Evolutionary conservation across 176 grass and related monocot species (phyloP), one percentile per base, ranked within the genome.

Genomic region (Guadua angustifolia): DNA sequence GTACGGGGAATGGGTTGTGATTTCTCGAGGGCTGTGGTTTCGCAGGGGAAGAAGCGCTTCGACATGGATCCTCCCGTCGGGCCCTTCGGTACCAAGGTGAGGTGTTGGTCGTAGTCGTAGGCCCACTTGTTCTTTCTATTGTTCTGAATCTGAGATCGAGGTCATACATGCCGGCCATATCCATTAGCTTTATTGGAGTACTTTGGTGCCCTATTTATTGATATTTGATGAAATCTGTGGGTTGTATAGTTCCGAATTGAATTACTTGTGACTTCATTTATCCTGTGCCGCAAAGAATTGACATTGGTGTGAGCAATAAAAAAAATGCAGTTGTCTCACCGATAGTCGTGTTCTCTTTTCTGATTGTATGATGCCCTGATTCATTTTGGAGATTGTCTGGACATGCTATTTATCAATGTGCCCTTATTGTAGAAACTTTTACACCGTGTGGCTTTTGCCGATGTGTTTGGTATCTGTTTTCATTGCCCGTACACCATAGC

Each of bases 81-180:
- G 4, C 94, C 94, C 42, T 97, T 94, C 8, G 94, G 94, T 77
- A 97, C 94, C 46, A 97, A 97, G 92, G 94, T 97, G 46, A 87
- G 90, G 78, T 59, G 51, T 26, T 51, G 18, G 5, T 26, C 3
- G 0, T 59, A 68, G 1, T 39, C 1, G 7, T 46, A 81, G 18
- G 55, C 32, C 50, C 44, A 17, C 7, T 43, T 17, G 12, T 75
- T 83, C 16, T 60, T 52, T 75, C 22, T 17, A 35, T 40, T 43
- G 17, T 16, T 64, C 16, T 22, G 36, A 64, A 65, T 50, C 46
- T 75, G 36, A 60, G 18, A 79, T 72, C 61, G 24, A 8, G 10
- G 19, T 78, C 50, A 24, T 73, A 22, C 36, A 21, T 21, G 21
- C 14, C 2, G 13, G 77, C 0, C 40, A 59, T 52, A 43, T 74